These are phyloP conservation scores for Didymella keratinophila DNA, from an alignment of 2,329 filamentous ascomycete genomes.

Conservation along the genomic window DNA sequence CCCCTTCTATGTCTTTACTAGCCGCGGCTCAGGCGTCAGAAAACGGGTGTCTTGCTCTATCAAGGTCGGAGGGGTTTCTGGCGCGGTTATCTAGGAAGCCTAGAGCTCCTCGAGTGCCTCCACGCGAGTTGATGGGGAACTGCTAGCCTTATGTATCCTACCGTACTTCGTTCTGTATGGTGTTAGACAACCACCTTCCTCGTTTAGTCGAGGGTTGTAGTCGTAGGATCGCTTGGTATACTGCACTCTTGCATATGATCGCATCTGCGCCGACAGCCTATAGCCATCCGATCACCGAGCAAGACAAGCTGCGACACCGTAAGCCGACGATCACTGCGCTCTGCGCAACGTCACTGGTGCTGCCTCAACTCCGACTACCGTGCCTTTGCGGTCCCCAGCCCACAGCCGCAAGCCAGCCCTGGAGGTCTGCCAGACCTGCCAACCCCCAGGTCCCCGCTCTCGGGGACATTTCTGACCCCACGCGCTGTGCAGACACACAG, in stretches of 20 bases:
- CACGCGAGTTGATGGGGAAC: slow-evolving; percentile 3
- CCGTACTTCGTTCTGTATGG: slow-evolving; percentile 6
- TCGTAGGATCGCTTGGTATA: slow-evolving; percentile 18
- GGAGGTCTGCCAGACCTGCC: not conserved
- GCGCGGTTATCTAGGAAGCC: slow-evolving; percentile 10
- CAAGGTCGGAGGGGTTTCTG: slow-evolving; percentile 3
- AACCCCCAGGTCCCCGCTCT: slow-evolving; percentile 3
- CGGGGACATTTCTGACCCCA: slow-evolving; percentile 12
- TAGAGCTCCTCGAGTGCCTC: slow-evolving; percentile 1
- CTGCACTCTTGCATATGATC: slow-evolving; percentile 10
- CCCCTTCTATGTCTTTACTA: slow-evolving; percentile 1
- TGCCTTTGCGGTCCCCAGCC: slow-evolving; percentile 6
- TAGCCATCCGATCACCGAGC: not conserved
- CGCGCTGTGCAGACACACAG: not conserved
- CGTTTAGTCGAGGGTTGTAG: slow-evolving; percentile 11
- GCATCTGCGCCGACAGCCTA: slow-evolving; percentile 1
- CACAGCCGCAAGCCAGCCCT: slow-evolving; percentile 1
- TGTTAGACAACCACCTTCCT: slow-evolving; percentile 19
- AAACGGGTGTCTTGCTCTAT: slow-evolving; percentile 18
- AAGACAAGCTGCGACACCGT: slow-evolving; percentile 9
- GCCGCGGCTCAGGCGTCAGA: slow-evolving; percentile 14
- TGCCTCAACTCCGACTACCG: slow-evolving; percentile 2
- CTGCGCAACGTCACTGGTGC: slow-evolving; percentile 8
- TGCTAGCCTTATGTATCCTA: slow-evolving; percentile 15
- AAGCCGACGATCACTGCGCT: slow-evolving; percentile 15